phyloP scores from a whole-genome alignment of 73 alveolate species.

The Paraurostyla sp. region DNA sequence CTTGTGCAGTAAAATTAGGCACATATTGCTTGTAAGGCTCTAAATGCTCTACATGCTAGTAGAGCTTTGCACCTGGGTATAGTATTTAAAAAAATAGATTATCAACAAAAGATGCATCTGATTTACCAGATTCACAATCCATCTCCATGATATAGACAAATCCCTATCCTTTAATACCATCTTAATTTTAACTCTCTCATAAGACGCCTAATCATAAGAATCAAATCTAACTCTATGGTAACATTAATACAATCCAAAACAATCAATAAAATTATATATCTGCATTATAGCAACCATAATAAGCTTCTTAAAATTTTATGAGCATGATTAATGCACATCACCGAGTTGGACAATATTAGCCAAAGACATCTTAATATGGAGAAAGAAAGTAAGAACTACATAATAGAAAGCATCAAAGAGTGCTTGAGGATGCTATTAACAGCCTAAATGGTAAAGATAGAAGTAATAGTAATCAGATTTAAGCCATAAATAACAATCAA shows the following conservation, averaged over 20 bases:
- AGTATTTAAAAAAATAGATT: neutral
- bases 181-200: neutral
- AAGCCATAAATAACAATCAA: too few relatives aligned
- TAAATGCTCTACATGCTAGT: neutral
- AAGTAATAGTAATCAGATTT: too few relatives aligned
- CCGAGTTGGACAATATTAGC: neutral
- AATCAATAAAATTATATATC: too few relatives aligned
- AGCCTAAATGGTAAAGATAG: too few relatives aligned
- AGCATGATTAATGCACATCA: too few relatives aligned
- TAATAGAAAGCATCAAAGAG: neutral
- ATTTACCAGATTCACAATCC: neutral
- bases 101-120: neutral
- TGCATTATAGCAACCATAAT: too few relatives aligned
- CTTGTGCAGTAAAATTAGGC: slow-evolving; percentile 13
- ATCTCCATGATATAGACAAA: neutral
- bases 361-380: neutral
- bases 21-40: neutral
- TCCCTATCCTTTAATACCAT: neutral
- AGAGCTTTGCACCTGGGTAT: neutral
- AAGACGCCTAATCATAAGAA: too few relatives aligned
- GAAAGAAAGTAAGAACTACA: neutral
- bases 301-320: too few relatives aligned
- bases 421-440: neutral
- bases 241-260: too few relatives aligned
- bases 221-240: too few relatives aligned